Evolutionary conservation across 352 stramenopile species (phyloP).

Genomic region (Phytophthora meadii): DNA sequence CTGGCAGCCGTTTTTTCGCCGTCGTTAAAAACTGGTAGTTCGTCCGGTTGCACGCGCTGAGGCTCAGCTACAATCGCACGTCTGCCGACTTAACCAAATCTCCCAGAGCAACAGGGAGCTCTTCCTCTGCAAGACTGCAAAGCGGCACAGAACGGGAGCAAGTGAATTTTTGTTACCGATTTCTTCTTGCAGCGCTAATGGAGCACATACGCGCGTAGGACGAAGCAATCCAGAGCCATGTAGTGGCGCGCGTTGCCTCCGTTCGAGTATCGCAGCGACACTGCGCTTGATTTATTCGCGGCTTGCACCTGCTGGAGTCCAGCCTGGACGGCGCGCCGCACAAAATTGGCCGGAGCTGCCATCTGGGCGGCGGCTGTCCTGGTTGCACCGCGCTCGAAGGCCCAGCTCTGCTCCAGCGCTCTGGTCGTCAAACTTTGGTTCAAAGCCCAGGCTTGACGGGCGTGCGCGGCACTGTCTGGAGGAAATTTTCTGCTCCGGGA

Average conservation of each 20-base stretch:
- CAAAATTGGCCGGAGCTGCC: conserved; percentile 18
- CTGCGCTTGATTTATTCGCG: conserved; percentile 24
- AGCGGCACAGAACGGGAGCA: too few relatives aligned
- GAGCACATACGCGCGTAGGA: not conserved
- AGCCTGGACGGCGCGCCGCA: conserved; percentile 1
- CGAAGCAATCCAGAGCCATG: not conserved
- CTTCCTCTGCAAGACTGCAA: too few relatives aligned
- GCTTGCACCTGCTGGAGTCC: conserved; percentile 1
- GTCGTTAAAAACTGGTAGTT: conserved; percentile 5
- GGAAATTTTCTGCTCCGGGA: conserved; percentile 18
- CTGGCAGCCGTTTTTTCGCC: conserved; percentile 26
- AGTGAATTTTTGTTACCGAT: too few relatives aligned
- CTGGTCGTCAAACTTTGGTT: conserved; percentile 14
- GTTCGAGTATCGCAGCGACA: conserved; percentile 22
- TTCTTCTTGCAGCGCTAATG: too few relatives aligned
- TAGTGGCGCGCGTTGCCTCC: not conserved
- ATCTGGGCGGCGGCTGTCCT: conserved; percentile 21
- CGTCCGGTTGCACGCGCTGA: conserved; percentile 9
- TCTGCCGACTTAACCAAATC: conserved; percentile 15
- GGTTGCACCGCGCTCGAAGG: conserved; percentile 23
- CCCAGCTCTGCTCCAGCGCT: conserved; percentile 16
- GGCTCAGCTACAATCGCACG: conserved; percentile 3
- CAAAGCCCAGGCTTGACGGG: conserved; percentile 8
- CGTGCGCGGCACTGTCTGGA: conserved; percentile 18
- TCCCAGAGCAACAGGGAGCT: not conserved